A percentile compares a stretch with the other conserved stretches of the same genome.
These are phyloP conservation scores for Microcyclospora tardicrescens DNA, from an alignment of 2,329 filamentous ascomycete genomes.

Conservation along the genomic window DNA sequence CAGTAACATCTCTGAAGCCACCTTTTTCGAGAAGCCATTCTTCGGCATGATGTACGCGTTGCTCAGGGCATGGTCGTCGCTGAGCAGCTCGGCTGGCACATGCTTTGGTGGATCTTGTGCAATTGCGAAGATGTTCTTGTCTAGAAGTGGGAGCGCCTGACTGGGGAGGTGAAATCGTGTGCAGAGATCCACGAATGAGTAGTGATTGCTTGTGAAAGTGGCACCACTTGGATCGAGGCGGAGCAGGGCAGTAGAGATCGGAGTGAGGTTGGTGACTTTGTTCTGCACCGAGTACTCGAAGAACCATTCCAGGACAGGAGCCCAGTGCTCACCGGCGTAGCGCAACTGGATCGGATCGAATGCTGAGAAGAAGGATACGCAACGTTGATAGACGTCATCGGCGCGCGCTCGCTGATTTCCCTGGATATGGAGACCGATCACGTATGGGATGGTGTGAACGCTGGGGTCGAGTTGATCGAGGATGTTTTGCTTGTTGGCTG, in stretches of 20 bases:
- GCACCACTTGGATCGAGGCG: conserved; percentile 53
- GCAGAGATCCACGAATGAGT: conserved; percentile 46
- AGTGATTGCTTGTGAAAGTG: conserved; percentile 53
- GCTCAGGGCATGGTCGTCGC: conserved; percentile 31
- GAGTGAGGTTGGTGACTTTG: conserved; percentile 17
- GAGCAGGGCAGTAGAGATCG: conserved; percentile 42
- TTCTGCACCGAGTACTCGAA: conserved; percentile 4
- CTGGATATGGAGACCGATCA: conserved; percentile 30
- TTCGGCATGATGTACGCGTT: conserved; percentile 47
- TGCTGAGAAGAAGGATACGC: conserved; percentile 33
- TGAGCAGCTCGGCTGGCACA: conserved; percentile 27
- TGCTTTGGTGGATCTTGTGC: conserved; percentile 30
- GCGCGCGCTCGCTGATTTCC: conserved; percentile 20
- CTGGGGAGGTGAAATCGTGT: conserved; percentile 40
- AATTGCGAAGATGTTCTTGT: conserved; percentile 54
- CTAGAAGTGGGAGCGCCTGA: conserved; percentile 47
- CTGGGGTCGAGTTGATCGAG: conserved; percentile 41
- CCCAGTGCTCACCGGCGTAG: conserved; percentile 39
- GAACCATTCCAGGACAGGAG: conserved; percentile 29
- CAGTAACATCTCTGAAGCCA: conserved; percentile 43
- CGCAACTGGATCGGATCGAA: conserved; percentile 44
- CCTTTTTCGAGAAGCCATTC: conserved; percentile 43
- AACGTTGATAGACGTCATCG: conserved; percentile 34
- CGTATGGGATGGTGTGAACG: conserved; percentile 46
- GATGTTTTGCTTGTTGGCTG: conserved; percentile 27